A percentile compares a stretch with the other conserved stretches of the same genome.
Conservation (phyloP, 495 filamentous ascomycete species). For the Cairneyella variabilis region DNA sequence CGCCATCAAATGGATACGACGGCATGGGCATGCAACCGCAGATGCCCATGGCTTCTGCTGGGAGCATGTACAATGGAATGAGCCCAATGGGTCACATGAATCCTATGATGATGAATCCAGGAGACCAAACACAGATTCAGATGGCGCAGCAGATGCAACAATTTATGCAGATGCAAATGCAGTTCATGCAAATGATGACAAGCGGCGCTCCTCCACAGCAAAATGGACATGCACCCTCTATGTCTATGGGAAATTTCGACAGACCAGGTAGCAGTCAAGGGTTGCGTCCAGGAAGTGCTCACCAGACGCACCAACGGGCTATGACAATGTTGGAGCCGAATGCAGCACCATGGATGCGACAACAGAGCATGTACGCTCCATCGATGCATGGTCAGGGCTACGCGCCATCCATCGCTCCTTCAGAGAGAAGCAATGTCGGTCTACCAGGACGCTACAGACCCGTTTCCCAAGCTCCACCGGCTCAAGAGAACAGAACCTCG, state of each 20-base stretch:
- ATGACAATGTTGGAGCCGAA: conserved; percentile 81
- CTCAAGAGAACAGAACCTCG: conserved; percentile 40
- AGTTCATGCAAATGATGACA: conserved; percentile 80
- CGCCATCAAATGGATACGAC: conserved; percentile 28
- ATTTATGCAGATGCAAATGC: conserved; percentile 94
- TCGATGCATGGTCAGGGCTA: conserved; percentile 42
- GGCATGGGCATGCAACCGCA: conserved; percentile 30
- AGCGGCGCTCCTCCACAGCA: conserved; percentile 29
- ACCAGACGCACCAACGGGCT: conserved; percentile 45
- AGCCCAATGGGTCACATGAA: conserved; percentile 36
- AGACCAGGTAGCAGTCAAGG: conserved; percentile 32
- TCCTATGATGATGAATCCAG: conserved; percentile 51
- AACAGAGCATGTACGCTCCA: conserved; percentile 36
- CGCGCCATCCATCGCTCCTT: conserved; percentile 75
- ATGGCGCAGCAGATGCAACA: conserved; percentile 84
- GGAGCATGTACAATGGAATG: conserved; percentile 34
- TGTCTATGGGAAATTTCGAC: conserved; percentile 16
- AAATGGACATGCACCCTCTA: conserved; percentile 27
- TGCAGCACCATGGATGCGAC: conserved; percentile 44
- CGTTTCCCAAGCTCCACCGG: conserved; percentile 57
- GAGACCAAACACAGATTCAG: conserved; percentile 75
- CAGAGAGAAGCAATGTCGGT: conserved; percentile 90
- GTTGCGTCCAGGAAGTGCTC: conserved; percentile 19
- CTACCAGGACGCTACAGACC: conserved; percentile 89
- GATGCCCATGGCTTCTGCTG: conserved; percentile 24